Percentiles rank a stretch among this genome's conserved stretches.
Conservation (phyloP, 371 early-diverging fungal genomes). For the Rhizopus delemar region DNA sequence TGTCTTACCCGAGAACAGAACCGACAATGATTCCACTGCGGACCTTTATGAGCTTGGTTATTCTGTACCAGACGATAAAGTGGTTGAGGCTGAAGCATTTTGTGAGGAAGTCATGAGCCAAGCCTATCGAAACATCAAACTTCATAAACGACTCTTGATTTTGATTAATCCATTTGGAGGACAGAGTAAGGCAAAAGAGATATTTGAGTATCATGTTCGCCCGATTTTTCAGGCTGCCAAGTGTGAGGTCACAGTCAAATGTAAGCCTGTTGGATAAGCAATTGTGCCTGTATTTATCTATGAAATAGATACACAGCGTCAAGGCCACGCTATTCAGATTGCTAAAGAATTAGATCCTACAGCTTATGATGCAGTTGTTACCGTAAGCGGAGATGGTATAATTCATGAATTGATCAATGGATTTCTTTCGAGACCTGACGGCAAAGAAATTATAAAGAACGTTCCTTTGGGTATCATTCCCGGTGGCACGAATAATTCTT, state of each 20-base stretch:
- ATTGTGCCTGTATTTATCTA: not conserved
- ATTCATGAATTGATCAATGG: conserved; percentile 82
- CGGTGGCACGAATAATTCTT: conserved; percentile 63
- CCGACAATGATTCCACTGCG: conserved; percentile 30
- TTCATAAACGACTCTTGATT: conserved; percentile 51
- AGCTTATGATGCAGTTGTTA: conserved; percentile 61
- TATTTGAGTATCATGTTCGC: conserved; percentile 58
- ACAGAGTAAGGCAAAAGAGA: conserved; percentile 61
- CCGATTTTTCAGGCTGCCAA: conserved; percentile 71
- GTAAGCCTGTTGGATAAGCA: conserved; percentile 29
- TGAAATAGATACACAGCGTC: conserved; percentile 59
- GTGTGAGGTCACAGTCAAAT: conserved; percentile 56
- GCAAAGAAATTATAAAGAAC: conserved; percentile 46
- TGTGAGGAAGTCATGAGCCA: conserved; percentile 27
- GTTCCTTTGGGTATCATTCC: conserved; percentile 70
- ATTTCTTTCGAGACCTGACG: conserved; percentile 67
- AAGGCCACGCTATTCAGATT: conserved; percentile 69
- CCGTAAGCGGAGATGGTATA: conserved; percentile 81
- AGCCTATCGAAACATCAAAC: conserved; percentile 40
- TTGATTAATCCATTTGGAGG: conserved; percentile 81
- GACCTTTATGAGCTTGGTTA: conserved; percentile 40
- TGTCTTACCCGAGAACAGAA: conserved; percentile 42
- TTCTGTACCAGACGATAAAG: conserved; percentile 25
- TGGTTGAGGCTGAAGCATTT: conserved; percentile 31
- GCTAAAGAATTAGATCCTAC: conserved; percentile 57